Base-by-base conservation (phyloP, 352 stramenopile species). In the Nothophytophthora sp. region DNA sequence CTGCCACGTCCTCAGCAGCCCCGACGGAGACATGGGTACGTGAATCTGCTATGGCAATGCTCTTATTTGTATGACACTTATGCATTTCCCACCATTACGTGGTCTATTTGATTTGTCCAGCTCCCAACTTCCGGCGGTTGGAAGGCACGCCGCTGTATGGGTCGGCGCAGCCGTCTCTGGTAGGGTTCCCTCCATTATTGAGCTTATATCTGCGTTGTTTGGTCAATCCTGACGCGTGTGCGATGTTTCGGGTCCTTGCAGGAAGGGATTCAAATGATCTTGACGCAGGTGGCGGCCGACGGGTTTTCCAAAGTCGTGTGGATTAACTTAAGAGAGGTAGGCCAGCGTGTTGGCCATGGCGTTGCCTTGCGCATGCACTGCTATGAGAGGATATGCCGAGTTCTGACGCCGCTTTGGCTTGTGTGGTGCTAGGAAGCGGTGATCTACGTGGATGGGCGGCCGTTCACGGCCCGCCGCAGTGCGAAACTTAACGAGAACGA, bases 401-500 rank as follows among this genome's bases (percentile, higher is more conserved):
- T 42, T 38, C 23, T 48, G 5, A 49, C 36, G 35, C 18, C 18
- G 27, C 13, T 47, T 22, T 39, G 44, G 35, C 20, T 37, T 22
- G 9, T 10, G 30, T 2, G 63, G 30, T n/a, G n/a, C n/a, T 41
- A 86, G 64, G 84, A 95, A 63, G 81, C 84, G 4, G 84, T 92
- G 33, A 81, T 95, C 37, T 95, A 92, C 57, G 81, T 95, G 11
- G 70, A 88, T 25, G 84, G 84, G 2, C 63, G 50, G 24, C 76
- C 84, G 2, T 95, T 79, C 55, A 95, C 84, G 4, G 84, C 80
- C 10, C 63, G 81, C 18, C 75, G 73, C 3, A 89, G 72, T 25
- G 84, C 80, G 0, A 92, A 85, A 36, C 51, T 95, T 20, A 92
- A 92, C 39, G 81, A 92, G 40, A 95, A 92, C 44, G 84, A 95